Base-by-base conservation (phyloP, 805 yeast species). In the Metschnikowia anglica region DNA sequence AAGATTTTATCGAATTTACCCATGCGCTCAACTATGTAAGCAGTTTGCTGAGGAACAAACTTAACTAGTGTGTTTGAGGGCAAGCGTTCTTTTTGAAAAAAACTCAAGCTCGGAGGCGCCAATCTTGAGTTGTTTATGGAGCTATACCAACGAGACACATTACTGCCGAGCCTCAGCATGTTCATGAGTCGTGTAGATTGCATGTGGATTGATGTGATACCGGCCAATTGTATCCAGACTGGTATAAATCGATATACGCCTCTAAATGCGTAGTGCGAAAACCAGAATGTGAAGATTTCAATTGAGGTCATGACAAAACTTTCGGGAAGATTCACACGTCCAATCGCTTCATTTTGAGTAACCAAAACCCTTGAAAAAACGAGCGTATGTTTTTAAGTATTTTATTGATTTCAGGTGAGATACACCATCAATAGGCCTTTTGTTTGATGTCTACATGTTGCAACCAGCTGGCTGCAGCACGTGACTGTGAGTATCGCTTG, bases 11-110 rank as follows among this genome's bases (percentile, higher is more conserved):
- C 75, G 69, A 85, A 87, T 59, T 83, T 84, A 24, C 96, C 96
- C 96, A 87, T 87, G 49, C 96, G 72, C 63, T 87, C 96, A 15
- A 87, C 95, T 15, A 87, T 79, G 89, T 93, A 87, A 2, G 95
- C 95, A 16, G 87, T 83, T 63, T 87, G 95, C 61, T 88, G 95
- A 2, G 96, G 96, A 12, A 87, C 95, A 60, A 87, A 87, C 53
- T 86, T 71, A 29, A 85, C 63, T 4, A 85, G 62, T 2, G 93
- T 85, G 62, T 85, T 85, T 13, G 88, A 68, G n/a, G 95, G 95
- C 40, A 84, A 64, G 43, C 75, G 68, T 37, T 77, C 79, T 38
- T 72, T 73, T 59, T 81, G 87, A 62, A 83, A 83, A 58, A 72
- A 83, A 32, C 73, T 79, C 55, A 80, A 52, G 11, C 58, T 40